Evolutionary conservation across 805 yeast species (phyloP).

Genomic region (Ogataea philodendri): DNA sequence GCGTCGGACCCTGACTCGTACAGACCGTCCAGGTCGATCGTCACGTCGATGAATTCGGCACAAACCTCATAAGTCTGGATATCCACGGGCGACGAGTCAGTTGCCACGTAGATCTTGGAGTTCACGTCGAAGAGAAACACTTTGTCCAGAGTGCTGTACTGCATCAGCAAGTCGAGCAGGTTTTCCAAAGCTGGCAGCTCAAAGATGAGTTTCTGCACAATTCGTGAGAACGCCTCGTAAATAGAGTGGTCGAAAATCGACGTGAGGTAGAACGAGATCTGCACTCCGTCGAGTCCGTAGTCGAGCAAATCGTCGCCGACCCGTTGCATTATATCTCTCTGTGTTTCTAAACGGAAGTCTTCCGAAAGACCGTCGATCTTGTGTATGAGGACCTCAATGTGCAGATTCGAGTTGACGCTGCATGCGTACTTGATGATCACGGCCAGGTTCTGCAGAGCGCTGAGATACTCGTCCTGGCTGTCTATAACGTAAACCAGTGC

Average conservation of each 20-base stretch:
- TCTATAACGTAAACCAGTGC: constrained; percentile 94
- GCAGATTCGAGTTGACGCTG: constrained; percentile 77
- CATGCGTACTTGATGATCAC: constrained; percentile 86
- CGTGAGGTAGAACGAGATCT: constrained; percentile 86
- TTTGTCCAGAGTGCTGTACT: constrained; percentile 87
- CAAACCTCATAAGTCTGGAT: constrained; percentile 94
- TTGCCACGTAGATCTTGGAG: constrained; percentile 91
- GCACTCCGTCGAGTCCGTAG: constrained; percentile 86
- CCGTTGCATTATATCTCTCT: constrained; percentile 93
- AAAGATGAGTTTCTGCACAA: constrained; percentile 85
- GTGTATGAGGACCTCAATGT: constrained; percentile 90
- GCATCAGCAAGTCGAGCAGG: constrained; percentile 82
- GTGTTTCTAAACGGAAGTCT: constrained; percentile 91
- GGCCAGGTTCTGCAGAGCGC: constrained; percentile 85
- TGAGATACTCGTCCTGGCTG: constrained; percentile 90
- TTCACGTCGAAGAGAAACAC: constrained; percentile 89
- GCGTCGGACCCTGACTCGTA: constrained; percentile 40
- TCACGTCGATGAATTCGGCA: constrained; percentile 93
- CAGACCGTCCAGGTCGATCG: constrained; percentile 79
- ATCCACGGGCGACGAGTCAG: constrained; percentile 94
- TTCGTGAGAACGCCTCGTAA: constrained; percentile 91
- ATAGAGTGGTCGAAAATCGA: constrained; percentile 94
- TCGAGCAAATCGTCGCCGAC: constrained; percentile 91
- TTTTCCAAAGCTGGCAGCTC: constrained; percentile 88
- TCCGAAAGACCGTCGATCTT: constrained; percentile 94